Evolutionary conservation across 1,284 basidiomycete species (phyloP), one percentile per base, ranked within the genome.

Genomic region (Tilletia caries): DNA sequence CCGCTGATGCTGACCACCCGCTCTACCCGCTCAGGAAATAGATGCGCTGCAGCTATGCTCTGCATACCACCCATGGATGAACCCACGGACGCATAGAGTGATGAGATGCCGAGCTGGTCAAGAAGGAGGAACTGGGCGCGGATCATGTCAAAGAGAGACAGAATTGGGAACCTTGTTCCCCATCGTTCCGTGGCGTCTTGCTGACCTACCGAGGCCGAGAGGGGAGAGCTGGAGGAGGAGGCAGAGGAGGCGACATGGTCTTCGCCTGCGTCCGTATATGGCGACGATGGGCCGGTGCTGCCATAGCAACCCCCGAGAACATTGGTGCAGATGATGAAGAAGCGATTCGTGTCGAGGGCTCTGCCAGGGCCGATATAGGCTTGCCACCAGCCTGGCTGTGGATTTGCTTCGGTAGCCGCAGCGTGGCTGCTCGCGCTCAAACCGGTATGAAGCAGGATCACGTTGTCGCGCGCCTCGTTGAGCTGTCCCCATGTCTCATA

Each of bases 1-100:
- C 94, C 96, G 75, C 91, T 93, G 77, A 98, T 98, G 79, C 91
- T 93, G 32, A 95, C 91, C 34, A 98, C 86, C 80, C 93, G 92
- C 1, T 89, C 89, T 0, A 98, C 93, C 25, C 95, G 87, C 37
- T 92, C 88, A 1, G 94, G 93, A 77, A 90, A 89, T n/a, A 98
- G 85, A 89, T 95, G 95, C 0, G 90, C 95, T 18, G 94, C 90
- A n/a, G 94, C 94, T 27, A 98, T 87, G 84, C 92, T 94, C 85
- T 95, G 93, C 95, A 98, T 98, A 1, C 90, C 95, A 43, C 95
- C 95, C 95, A 99, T 98, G 37, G 91, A 93, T 68, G 88, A 90
- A 0, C 95, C 95, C 0, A 98, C 91, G 73, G 90, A 92, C 25
- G 96, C 96, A 83, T 95, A 96, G 4, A 98, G 86, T 75, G 88